A percentile compares a stretch with the other conserved stretches of the same genome.
These are phyloP conservation scores for Pontederia paniculata DNA, from an alignment of 176 grass and related monocot genomes.

Conservation along the genomic window DNA sequence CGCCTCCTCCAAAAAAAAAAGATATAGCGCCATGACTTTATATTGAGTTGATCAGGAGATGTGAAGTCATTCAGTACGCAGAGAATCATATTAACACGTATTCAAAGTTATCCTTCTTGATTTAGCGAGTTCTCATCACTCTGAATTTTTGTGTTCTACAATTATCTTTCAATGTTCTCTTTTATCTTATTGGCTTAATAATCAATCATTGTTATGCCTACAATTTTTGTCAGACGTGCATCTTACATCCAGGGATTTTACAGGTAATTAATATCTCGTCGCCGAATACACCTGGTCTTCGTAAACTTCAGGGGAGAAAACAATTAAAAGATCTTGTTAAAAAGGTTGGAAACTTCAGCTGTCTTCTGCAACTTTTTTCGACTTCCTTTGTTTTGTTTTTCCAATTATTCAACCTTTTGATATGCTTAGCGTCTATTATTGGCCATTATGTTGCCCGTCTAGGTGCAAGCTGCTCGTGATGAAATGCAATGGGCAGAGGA, in stretches of 20 bases:
- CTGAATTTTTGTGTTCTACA: no score
- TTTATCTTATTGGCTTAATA: no score
- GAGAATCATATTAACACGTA: no score
- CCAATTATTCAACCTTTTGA: constrained; percentile 2
- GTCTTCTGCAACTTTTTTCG: constrained; percentile 2
- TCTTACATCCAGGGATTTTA: background rate
- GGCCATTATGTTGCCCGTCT: constrained; percentile 14
- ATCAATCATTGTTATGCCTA: background rate
- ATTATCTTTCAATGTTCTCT: no score
- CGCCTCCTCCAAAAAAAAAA: no score
- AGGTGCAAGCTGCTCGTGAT: constrained; percentile 94
- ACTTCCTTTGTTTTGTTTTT: background rate
- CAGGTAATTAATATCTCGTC: constrained; percentile 98
- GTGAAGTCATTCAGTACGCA: no score
- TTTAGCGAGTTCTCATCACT: no score
- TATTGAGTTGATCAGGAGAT: no score
- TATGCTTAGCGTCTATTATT: constrained; percentile 19
- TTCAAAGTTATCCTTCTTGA: no score
- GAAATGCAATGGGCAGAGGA: constrained; percentile 99
- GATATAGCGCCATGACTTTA: no score
- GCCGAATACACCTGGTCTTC: constrained; percentile 95
- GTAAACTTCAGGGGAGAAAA: constrained; percentile 80
- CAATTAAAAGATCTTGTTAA: constrained; percentile 94
- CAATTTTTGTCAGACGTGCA: background rate
- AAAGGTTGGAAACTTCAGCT: constrained; percentile 31